Conservation (phyloP, 176 grass and related monocot genomes). For the Oryza nivara region DNA sequence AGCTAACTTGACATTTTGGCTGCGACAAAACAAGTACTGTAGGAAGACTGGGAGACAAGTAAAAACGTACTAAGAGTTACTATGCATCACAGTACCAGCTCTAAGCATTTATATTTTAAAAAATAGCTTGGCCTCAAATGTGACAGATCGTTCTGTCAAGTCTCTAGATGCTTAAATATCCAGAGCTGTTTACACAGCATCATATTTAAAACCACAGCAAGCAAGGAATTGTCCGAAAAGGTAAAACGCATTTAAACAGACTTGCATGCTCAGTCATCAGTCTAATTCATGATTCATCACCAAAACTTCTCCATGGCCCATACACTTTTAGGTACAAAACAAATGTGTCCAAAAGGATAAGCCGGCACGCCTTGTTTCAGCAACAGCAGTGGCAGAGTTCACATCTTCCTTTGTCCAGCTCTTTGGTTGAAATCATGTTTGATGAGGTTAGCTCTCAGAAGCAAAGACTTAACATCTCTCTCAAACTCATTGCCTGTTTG, state of each 20-base stretch:
- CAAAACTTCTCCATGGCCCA: slow-evolving; percentile 17
- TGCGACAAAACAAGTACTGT: neutral
- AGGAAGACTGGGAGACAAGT: too few relatives aligned
- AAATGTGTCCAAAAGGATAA: slow-evolving; percentile 30
- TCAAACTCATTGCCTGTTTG: slow-evolving; percentile 86
- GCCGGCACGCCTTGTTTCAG: neutral
- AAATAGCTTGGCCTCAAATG: neutral
- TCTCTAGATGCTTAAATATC: neutral
- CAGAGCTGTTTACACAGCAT: neutral
- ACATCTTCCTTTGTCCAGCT: slow-evolving; percentile 49
- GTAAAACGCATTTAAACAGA: neutral
- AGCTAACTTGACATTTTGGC: neutral
- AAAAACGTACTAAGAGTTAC: neutral
- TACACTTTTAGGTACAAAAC: slow-evolving; percentile 17
- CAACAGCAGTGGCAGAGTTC: neutral
- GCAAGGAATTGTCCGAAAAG: slow-evolving; percentile 1
- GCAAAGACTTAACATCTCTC: slow-evolving; percentile 81
- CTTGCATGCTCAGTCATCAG: neutral
- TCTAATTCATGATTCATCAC: slow-evolving; percentile 7
- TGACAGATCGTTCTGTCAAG: slow-evolving; percentile 5
- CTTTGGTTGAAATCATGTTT: slow-evolving; percentile 76
- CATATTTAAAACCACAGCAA: neutral
- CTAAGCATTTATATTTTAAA: neutral
- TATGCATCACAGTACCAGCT: slow-evolving; percentile 26
- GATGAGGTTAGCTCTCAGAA: slow-evolving; percentile 89